Conservation (phyloP, 352 stramenopile genomes). For the Globisporangium cystogenes region DNA sequence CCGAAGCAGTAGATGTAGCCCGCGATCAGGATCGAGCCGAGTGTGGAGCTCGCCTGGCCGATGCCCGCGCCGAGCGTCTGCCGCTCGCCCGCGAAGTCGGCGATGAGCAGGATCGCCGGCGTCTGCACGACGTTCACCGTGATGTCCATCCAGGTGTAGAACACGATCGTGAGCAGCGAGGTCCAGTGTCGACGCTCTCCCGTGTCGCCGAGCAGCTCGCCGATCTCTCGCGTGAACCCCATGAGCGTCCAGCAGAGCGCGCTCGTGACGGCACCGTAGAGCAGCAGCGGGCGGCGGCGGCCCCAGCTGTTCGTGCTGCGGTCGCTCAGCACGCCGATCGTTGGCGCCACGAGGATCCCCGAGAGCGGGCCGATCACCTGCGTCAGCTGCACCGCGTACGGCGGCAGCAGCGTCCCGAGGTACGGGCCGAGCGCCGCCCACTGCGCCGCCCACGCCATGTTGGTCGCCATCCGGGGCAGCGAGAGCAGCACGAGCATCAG, state of each 20-base stretch:
- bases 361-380: constrained; percentile 68
- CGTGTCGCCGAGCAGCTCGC: constrained; percentile 49
- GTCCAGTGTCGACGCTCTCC: constrained; percentile 41
- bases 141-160: constrained; percentile 84
- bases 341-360: constrained; percentile 63
- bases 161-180: constrained; percentile 51
- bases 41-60: constrained; percentile 52
- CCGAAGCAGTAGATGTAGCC: constrained; percentile 72
- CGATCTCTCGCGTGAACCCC: constrained; percentile 62
- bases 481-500: constrained; percentile 64
- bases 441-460: constrained; percentile 77
- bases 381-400: constrained; percentile 66
- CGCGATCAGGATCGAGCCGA: constrained; percentile 58
- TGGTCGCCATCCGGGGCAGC: constrained; percentile 63
- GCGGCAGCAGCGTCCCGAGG: constrained; percentile 57
- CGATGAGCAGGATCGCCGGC: constrained; percentile 61
- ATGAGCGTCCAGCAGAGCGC: constrained; percentile 65
- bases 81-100: constrained; percentile 66
- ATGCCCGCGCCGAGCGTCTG: constrained; percentile 62
- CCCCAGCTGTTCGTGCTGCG: constrained; percentile 43
- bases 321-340: constrained; percentile 65
- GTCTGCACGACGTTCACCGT: constrained; percentile 79
- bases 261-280: constrained; percentile 57
- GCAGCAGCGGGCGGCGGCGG: constrained; percentile 55
- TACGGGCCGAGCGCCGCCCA: constrained; percentile 69